phyloP scores from a whole-genome alignment of 805 yeast genomes.

The Candida tallmaniae region DNA sequence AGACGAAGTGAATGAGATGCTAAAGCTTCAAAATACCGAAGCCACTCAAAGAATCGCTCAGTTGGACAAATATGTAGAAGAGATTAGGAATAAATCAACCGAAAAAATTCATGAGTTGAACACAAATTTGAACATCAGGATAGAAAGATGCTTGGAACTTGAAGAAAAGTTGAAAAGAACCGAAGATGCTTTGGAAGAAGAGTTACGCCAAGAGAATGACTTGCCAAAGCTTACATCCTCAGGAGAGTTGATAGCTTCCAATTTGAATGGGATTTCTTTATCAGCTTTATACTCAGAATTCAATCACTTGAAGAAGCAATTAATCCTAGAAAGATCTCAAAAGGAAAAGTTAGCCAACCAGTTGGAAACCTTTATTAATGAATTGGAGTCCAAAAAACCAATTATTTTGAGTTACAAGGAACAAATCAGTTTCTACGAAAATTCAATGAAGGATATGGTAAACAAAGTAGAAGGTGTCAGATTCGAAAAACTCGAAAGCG shows the following conservation, averaged over 20 bases:
- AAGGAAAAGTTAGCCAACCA: slow-evolving; percentile 68
- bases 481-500: slow-evolving; percentile 43
- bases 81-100: slow-evolving; percentile 34
- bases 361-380: slow-evolving; percentile 65
- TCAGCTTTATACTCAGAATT: slow-evolving; percentile 65
- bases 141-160: slow-evolving; percentile 27
- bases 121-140: slow-evolving; percentile 26
- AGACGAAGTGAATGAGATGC: slow-evolving; percentile 54
- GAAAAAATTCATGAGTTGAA: slow-evolving; percentile 31
- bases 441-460: slow-evolving; percentile 48
- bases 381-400: slow-evolving; percentile 77
- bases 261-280: slow-evolving; percentile 49
- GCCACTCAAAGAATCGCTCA: slow-evolving; percentile 48
- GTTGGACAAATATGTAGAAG: slow-evolving; percentile 46
- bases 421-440: slow-evolving; percentile 54
- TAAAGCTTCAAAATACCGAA: slow-evolving; percentile 51
- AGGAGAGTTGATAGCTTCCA: slow-evolving; percentile 49
- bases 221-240: slow-evolving; percentile 49
- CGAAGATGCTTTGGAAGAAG: slow-evolving; percentile 38
- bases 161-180: slow-evolving; percentile 36
- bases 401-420: slow-evolving; percentile 60
- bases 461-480: slow-evolving; percentile 50
- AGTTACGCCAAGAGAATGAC: slow-evolving; percentile 34
- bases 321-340: slow-evolving; percentile 64
- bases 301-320: slow-evolving; percentile 57